Conservation (phyloP, 2,329 filamentous ascomycete genomes). For the Cadophora sp. region DNA sequence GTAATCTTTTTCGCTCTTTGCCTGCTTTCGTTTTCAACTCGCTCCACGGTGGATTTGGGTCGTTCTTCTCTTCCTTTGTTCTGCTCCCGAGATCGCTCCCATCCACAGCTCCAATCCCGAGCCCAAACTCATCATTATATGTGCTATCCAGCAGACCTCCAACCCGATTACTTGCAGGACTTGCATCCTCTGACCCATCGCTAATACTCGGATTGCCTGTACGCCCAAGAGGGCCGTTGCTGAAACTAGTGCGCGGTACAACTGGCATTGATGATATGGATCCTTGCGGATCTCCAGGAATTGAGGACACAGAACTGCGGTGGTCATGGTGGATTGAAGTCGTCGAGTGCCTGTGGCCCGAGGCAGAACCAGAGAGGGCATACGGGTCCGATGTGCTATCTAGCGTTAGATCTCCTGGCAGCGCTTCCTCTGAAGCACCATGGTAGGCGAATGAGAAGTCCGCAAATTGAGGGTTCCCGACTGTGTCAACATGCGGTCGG, state of each 20-base stretch:
- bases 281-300: conserved; percentile 35
- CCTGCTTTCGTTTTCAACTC: conserved; percentile 91
- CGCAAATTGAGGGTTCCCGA: conserved; percentile 52
- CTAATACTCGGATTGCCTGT: conserved; percentile 39
- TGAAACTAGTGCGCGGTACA: conserved; percentile 36
- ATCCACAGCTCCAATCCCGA: conserved; percentile 56
- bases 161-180: conserved; percentile 42
- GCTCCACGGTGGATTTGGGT: conserved; percentile 73
- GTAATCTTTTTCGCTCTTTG: conserved; percentile 92
- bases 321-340: conserved; percentile 35
- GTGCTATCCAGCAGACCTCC: conserved; percentile 37
- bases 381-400: conserved; percentile 39
- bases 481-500: conserved; percentile 39
- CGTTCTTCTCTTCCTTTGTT: conserved; percentile 63
- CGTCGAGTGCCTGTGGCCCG: conserved; percentile 38
- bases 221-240: conserved; percentile 32
- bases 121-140: conserved; percentile 62
- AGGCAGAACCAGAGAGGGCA: conserved; percentile 31
- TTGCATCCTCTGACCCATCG: conserved; percentile 45
- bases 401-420: conserved; percentile 45
- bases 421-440: conserved; percentile 50
- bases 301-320: conserved; percentile 34
- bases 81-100: conserved; percentile 61
- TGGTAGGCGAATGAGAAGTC: conserved; percentile 61
- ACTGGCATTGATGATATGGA: conserved; percentile 38